A percentile compares a stretch with the other conserved stretches of the same genome.
These are phyloP conservation scores for Phialophora verrucosa DNA, from an alignment of 2,329 filamentous ascomycete genomes.

Conservation along the genomic window DNA sequence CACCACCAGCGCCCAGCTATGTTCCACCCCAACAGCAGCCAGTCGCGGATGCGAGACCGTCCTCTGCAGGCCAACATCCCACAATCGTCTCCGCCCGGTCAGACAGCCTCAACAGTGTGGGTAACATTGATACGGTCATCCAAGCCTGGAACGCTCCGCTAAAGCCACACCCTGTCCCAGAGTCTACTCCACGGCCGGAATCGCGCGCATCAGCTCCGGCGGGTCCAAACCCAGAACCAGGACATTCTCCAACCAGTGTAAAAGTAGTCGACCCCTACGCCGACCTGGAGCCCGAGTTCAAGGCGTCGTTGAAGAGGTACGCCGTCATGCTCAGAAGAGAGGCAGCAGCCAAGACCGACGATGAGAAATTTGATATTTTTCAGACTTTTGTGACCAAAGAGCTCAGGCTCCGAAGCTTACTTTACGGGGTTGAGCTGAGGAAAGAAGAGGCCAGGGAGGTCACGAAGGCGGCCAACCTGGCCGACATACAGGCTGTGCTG, in stretches of 20 bases:
- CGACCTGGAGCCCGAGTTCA: slow-evolving; percentile 64
- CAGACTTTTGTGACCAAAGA: slow-evolving; percentile 57
- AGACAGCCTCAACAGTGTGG: slow-evolving; percentile 38
- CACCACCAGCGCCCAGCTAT: background rate
- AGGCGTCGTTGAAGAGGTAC: slow-evolving; percentile 61
- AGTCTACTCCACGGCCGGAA: slow-evolving; percentile 15
- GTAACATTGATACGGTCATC: slow-evolving; percentile 53
- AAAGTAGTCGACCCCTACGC: slow-evolving; percentile 54
- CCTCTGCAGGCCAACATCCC: slow-evolving; percentile 18
- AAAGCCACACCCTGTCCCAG: slow-evolving; percentile 10
- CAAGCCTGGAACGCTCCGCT: slow-evolving; percentile 51
- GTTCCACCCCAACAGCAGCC: slow-evolving; percentile 9
- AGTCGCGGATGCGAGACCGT: slow-evolving; percentile 6
- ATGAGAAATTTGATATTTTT: slow-evolving; percentile 61
- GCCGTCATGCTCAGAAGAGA: slow-evolving; percentile 62
- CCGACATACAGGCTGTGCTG: slow-evolving; percentile 27
- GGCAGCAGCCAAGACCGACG: slow-evolving; percentile 53
- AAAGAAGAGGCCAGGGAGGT: slow-evolving; percentile 35
- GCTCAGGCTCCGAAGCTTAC: slow-evolving; percentile 53
- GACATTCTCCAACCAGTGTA: slow-evolving; percentile 8
- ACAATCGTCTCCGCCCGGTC: slow-evolving; percentile 8
- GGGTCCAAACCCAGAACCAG: slow-evolving; percentile 12
- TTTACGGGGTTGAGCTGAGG: slow-evolving; percentile 56
- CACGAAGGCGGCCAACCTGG: slow-evolving; percentile 32
- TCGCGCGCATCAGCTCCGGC: slow-evolving; percentile 21